Evolutionary conservation across 805 yeast genomes (phyloP).

Genomic region (Kodamaea laetipori): DNA sequence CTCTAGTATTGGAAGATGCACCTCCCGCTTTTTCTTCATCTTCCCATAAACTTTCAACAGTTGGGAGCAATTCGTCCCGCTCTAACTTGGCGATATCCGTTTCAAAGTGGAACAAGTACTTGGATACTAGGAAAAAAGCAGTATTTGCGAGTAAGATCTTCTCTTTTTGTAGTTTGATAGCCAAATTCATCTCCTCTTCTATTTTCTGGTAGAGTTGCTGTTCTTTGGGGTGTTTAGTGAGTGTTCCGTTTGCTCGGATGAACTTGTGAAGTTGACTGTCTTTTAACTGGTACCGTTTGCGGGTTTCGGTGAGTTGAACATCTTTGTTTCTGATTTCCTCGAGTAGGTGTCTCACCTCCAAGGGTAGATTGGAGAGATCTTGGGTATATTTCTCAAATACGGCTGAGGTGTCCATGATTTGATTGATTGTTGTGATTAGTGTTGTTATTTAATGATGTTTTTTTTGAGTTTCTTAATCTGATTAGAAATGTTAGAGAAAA

Average conservation of each 20-base stretch:
- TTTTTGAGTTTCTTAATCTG: neutral
- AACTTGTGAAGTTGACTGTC: conserved; percentile 83
- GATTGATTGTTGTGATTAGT: neutral
- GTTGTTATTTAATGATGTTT: neutral
- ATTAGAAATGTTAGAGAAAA: neutral
- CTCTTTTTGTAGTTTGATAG: conserved; percentile 67
- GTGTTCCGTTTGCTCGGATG: conserved; percentile 79
- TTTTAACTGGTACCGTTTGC: conserved; percentile 65
- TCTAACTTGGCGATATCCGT: conserved; percentile 75
- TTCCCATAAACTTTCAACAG: conserved; percentile 34
- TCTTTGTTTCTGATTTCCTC: conserved; percentile 80
- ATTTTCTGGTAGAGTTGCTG: conserved; percentile 64
- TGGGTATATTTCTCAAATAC: conserved; percentile 51
- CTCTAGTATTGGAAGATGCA: conserved; percentile 13
- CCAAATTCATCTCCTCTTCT: conserved; percentile 62
- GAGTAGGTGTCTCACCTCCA: conserved; percentile 77
- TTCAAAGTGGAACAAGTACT: conserved; percentile 73
- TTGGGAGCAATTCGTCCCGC: conserved; percentile 76
- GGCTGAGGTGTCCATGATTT: conserved; percentile 85
- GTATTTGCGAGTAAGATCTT: conserved; percentile 82
- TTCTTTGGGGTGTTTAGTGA: conserved; percentile 81
- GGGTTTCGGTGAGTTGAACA: conserved; percentile 59
- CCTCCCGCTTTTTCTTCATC: conserved; percentile 16
- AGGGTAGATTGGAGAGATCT: conserved; percentile 80
- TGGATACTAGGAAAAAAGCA: conserved; percentile 72